phyloP scores from a whole-genome alignment of 169 alveolate genomes.

The Plasmodium gonderi region DNA sequence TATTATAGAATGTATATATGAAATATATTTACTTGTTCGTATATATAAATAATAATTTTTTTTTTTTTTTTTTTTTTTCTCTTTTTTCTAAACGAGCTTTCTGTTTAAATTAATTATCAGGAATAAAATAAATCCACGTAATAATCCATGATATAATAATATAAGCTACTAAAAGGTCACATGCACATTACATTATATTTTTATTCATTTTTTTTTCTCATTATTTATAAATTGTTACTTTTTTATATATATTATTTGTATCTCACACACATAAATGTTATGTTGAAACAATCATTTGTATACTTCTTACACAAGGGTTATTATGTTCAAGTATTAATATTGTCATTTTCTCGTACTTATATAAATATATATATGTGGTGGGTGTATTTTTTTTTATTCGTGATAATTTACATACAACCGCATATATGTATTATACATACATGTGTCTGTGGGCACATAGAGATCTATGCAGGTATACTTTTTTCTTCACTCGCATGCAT shows the following conservation, averaged over 20 bases:
- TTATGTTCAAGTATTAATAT: background rate
- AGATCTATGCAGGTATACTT: too few relatives aligned
- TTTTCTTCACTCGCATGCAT: background rate
- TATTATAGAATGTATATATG: background rate
- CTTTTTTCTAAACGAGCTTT: background rate
- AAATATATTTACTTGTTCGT: background rate
- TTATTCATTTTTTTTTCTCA: background rate
- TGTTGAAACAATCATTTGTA: background rate
- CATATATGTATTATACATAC: background rate
- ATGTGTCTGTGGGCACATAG: background rate
- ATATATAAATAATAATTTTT: background rate
- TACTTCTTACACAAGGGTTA: background rate
- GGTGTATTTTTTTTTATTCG: background rate
- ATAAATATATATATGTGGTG: background rate
- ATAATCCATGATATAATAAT: background rate
- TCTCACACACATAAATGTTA: slow-evolving; percentile 2
- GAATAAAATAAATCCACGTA: background rate
- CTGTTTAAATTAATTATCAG: background rate
- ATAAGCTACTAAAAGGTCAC: background rate
- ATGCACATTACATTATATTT: background rate
- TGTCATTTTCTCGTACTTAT: background rate
- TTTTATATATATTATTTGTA: background rate
- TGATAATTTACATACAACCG: too few relatives aligned
- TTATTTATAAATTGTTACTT: background rate
- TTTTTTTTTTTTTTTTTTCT: background rate